These are phyloP conservation scores for Russula compacta DNA, from an alignment of 768 basidiomycete genomes.

Conservation along the genomic window DNA sequence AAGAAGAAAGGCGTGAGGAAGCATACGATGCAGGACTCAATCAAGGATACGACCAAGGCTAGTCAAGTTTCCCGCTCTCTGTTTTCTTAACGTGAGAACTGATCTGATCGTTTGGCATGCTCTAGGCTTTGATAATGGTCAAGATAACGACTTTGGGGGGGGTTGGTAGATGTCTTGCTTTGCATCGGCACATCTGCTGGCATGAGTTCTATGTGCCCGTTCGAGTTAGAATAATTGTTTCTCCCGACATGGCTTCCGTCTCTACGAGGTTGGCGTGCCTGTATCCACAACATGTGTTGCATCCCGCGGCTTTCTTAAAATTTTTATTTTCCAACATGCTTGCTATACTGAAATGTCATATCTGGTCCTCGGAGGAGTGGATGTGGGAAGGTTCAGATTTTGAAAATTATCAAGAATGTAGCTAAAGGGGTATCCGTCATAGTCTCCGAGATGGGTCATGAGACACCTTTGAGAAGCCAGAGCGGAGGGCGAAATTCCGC, in stretches of 20 bases:
- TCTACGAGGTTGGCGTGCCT: not conserved
- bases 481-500: not conserved
- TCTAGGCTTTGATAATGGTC: slow-evolving; percentile 29
- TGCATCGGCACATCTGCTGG: not conserved
- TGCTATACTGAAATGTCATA: not conserved
- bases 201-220: not conserved
- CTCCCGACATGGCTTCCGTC: not conserved
- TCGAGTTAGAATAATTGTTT: slow-evolving; percentile 5
- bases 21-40: slow-evolving; percentile 24
- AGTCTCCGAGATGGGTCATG: slow-evolving; percentile 9
- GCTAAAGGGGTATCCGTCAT: not conserved
- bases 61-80: slow-evolving; percentile 1
- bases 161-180: slow-evolving; percentile 20
- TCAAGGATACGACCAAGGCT: slow-evolving; percentile 29
- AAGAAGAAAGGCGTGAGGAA: slow-evolving; percentile 27
- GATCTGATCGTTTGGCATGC: not conserved
- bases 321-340: slow-evolving; percentile 3
- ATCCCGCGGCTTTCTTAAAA: not conserved
- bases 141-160: slow-evolving; percentile 11
- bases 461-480: not conserved
- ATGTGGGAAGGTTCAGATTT: not conserved
- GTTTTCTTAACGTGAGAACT: slow-evolving; percentile 7
- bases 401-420: not conserved
- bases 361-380: not conserved
- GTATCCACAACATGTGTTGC: not conserved